These are phyloP conservation scores for Lobulomyces angularis DNA, from an alignment of 192 early-diverging fungal species.

Conservation along the genomic window DNA sequence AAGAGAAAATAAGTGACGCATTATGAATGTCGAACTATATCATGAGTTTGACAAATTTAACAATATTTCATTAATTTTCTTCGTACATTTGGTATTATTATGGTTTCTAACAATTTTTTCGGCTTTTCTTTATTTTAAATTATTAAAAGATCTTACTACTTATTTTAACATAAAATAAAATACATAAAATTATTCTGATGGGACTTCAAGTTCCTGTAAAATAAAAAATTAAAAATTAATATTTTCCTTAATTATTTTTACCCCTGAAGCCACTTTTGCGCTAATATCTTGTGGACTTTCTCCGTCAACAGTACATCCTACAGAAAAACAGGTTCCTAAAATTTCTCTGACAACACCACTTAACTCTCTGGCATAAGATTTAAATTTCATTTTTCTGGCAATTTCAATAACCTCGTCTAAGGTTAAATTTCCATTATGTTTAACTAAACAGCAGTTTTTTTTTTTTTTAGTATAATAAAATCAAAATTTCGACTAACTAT, in stretches of 20 bases:
- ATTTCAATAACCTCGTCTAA: slow-evolving; percentile 89
- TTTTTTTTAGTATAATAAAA: slow-evolving; percentile 9
- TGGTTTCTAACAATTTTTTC: too few relatives aligned
- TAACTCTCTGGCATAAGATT: slow-evolving; percentile 89
- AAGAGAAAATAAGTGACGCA: too few relatives aligned
- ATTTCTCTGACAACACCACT: slow-evolving; percentile 93
- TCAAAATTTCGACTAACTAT: slow-evolving; percentile 40
- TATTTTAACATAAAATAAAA: too few relatives aligned
- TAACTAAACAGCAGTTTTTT: slow-evolving; percentile 28
- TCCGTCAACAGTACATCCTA: slow-evolving; percentile 97
- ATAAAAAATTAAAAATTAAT: slow-evolving; percentile 6
- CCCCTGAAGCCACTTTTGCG: slow-evolving; percentile 75
- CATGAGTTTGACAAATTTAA: too few relatives aligned
- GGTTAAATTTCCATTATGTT: slow-evolving; percentile 92
- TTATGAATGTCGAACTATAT: too few relatives aligned
- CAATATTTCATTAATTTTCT: too few relatives aligned
- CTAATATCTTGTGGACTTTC: slow-evolving; percentile 78
- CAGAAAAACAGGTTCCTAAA: slow-evolving; percentile 84
- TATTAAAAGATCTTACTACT: too few relatives aligned
- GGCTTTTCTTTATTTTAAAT: too few relatives aligned
- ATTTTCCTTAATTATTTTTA: slow-evolving; percentile 54
- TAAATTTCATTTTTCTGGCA: slow-evolving; percentile 89
- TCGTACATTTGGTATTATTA: too few relatives aligned
- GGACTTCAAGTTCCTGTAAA: too few relatives aligned
- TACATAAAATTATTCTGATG: too few relatives aligned